phyloP scores from a whole-genome alignment of 2,329 filamentous ascomycete genomes.

The Tothia fuscella region DNA sequence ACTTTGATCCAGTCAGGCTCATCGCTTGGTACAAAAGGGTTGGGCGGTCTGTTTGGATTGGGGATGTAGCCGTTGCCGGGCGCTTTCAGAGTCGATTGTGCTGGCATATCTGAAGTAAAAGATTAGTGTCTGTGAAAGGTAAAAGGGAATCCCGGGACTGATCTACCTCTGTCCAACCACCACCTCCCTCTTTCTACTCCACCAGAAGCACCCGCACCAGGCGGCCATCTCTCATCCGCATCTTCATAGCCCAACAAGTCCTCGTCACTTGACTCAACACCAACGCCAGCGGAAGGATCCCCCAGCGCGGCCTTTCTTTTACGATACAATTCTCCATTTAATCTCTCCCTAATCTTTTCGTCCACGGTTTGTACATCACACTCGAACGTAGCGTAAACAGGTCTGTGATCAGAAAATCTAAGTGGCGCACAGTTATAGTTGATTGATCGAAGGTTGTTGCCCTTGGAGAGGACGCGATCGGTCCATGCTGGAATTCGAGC shows the following conservation, averaged over 20 bases:
- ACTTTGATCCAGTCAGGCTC: slow-evolving; percentile 74
- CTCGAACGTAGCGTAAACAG: slow-evolving; percentile 81
- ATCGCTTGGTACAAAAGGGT: slow-evolving; percentile 64
- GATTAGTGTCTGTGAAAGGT: slow-evolving; percentile 14
- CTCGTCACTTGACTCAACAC: slow-evolving; percentile 52
- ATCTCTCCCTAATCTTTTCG: slow-evolving; percentile 56
- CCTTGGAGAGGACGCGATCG: slow-evolving; percentile 82
- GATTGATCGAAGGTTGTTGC: slow-evolving; percentile 67
- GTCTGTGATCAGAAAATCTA: slow-evolving; percentile 88
- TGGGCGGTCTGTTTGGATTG: slow-evolving; percentile 64
- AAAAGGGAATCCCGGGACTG: slow-evolving; percentile 34
- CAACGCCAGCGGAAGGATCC: slow-evolving; percentile 45
- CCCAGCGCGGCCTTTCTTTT: slow-evolving; percentile 50
- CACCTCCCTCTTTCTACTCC: slow-evolving; percentile 51
- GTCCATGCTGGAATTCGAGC: slow-evolving; percentile 94
- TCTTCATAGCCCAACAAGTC: slow-evolving; percentile 68
- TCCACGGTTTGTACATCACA: slow-evolving; percentile 74
- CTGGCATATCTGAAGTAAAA: slow-evolving; percentile 48
- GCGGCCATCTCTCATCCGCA: slow-evolving; percentile 61
- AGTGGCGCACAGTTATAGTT: slow-evolving; percentile 74
- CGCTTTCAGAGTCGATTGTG: slow-evolving; percentile 57
- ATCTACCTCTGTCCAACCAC: slow-evolving; percentile 51
- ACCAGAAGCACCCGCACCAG: slow-evolving; percentile 47
- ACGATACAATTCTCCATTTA: slow-evolving; percentile 65
- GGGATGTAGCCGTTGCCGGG: slow-evolving; percentile 51